Conservation (phyloP, 176 grass and related monocot genomes). For the Triticum timopheevii region DNA sequence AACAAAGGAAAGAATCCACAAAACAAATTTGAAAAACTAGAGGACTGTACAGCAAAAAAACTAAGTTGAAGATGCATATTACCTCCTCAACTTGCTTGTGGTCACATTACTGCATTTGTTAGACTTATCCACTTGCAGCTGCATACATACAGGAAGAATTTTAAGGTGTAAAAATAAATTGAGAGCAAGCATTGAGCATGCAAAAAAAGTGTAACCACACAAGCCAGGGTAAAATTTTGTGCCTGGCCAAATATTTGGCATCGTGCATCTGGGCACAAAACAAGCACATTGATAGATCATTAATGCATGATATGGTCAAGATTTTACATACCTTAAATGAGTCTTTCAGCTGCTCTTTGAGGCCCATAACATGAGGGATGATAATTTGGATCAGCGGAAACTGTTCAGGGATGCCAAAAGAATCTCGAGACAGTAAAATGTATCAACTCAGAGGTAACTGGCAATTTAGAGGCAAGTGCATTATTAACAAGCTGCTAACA, state of each 20-base stretch:
- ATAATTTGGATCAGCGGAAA: slow-evolving; percentile 85
- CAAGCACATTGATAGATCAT: neutral
- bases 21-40: no score
- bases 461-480: slow-evolving; percentile 27
- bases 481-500: slow-evolving; percentile 33
- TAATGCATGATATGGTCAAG: neutral
- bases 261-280: neutral
- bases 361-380: slow-evolving; percentile 78
- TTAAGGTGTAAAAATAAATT: neutral
- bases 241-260: neutral
- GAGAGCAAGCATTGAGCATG: neutral
- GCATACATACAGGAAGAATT: no score
- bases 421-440: slow-evolving; percentile 71
- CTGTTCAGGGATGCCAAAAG: slow-evolving; percentile 54
- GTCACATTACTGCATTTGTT: no score
- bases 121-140: no score
- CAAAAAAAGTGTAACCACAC: neutral
- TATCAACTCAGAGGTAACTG: slow-evolving; percentile 96
- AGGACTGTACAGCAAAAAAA: no score
- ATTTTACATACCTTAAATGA: slow-evolving; percentile 64
- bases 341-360: slow-evolving; percentile 91
- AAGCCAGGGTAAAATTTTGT: neutral
- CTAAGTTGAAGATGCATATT: no score
- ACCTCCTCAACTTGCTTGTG: no score
- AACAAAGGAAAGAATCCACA: no score